Conservation (phyloP, 495 filamentous ascomycete species). For the Penicillium argentinense region DNA sequence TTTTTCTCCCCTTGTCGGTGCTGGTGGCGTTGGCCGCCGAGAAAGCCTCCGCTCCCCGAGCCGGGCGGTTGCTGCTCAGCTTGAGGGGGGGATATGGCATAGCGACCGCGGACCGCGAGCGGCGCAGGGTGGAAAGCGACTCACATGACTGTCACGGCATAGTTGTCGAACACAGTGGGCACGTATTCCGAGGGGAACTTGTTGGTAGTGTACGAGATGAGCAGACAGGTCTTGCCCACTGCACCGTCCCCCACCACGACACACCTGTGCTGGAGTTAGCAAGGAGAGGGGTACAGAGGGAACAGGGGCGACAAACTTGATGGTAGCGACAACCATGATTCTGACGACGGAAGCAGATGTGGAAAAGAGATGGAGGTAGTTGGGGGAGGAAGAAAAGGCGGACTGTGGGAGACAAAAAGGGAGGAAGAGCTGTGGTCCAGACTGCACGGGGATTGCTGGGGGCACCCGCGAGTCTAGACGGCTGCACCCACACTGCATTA, state of each 20-base stretch:
- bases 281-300: slow-evolving; percentile 13
- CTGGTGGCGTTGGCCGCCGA: too few species aligned
- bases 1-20: too few species aligned
- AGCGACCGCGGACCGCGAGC: too few species aligned
- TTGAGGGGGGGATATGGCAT: too few species aligned
- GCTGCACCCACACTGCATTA: too few species aligned
- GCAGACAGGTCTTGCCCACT: slow-evolving; percentile 96
- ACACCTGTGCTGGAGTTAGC: slow-evolving; percentile 62
- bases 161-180: slow-evolving; percentile 98
- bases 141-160: slow-evolving; percentile 99
- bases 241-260: slow-evolving; percentile 99
- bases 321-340: slow-evolving; percentile 43
- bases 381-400: slow-evolving; percentile 2
- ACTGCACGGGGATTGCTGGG: slow-evolving; percentile 25
- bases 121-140: slow-evolving; percentile 41
- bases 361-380: slow-evolving; percentile 2
- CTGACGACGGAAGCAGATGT: slow-evolving; percentile 17
- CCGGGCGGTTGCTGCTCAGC: too few species aligned
- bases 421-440: slow-evolving; percentile 30
- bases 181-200: slow-evolving; percentile 99
- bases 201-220: slow-evolving; percentile 99
- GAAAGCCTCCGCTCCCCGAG: too few species aligned
- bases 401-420: slow-evolving; percentile 25
- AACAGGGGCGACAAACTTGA: slow-evolving; percentile 30
- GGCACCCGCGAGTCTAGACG: slow-evolving; percentile 32